Base-by-base conservation (phyloP, 139 green algal genomes). In the Choricystis sp. region DNA sequence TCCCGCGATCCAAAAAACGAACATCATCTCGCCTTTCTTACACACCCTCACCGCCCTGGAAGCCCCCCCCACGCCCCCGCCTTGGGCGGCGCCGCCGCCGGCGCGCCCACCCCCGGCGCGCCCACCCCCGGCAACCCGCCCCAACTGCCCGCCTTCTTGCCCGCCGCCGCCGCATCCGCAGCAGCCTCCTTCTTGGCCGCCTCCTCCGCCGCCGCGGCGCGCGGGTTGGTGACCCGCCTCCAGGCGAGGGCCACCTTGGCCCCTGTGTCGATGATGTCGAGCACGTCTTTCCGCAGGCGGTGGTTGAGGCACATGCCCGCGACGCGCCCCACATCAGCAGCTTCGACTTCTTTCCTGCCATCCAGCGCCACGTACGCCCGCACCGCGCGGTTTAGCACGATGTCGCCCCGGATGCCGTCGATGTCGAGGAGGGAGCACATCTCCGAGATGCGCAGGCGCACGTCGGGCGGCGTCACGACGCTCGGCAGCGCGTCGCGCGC, bases 381-480 rank as follows among this genome's bases (percentile, higher is more conserved):
- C 20, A 83, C 84, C 0, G 85, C 84, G 25, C 86, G 72, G 77
- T 94, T 96, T 57, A 75, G 75, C 5, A 90, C 82, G 40, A 97
- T 87, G 78, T 97, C 90, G 3, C 90, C 90, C 26, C 90, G 87
- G 40, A 97, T 81, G 40, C 90, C 90, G 64, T 97, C 90, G 31
- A 96, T 82, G 59, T 96, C 74, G 25, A 95, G 73, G 49, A 80
- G 69, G 52, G 82, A 87, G 83, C 90, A 95, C 28, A 94, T 77
- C 72, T 89, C 75, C n/a, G 72, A 64, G 68, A 57, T 29, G 22
- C 4, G 9, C 57, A 48, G 57, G n/a, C 56, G n/a, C 16, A 26
- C 23, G 14, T 59, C 56, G 56, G 4, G 56, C 56, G n/a, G n/a
- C 4, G 14, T 23, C 4, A 19, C 56, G 14, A 59, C 56, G 24